These are phyloP conservation scores for Sporothrix luriei DNA, from an alignment of 2,329 filamentous ascomycete species.

Conservation along the genomic window DNA sequence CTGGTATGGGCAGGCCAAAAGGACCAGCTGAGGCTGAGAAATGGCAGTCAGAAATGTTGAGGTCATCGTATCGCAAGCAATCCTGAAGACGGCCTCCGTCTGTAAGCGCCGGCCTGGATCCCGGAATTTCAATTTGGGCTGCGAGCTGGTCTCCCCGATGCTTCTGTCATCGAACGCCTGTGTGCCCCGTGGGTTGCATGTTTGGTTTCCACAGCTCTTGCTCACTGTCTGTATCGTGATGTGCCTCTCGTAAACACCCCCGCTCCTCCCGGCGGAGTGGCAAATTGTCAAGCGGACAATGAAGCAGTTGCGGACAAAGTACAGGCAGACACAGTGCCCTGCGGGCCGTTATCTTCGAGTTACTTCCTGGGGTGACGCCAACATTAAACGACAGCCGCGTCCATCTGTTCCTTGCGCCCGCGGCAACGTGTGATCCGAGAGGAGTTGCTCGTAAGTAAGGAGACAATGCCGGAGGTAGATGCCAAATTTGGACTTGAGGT, in stretches of 20 bases:
- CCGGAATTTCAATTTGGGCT: conserved; percentile 12
- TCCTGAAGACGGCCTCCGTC: conserved; percentile 26
- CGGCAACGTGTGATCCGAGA: neutral
- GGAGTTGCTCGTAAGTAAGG: conserved; percentile 23
- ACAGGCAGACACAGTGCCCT: neutral
- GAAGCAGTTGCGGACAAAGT: too few species aligned
- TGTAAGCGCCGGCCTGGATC: conserved; percentile 24
- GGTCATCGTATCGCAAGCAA: neutral
- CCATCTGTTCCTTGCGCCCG: conserved; percentile 1
- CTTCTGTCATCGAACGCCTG: neutral
- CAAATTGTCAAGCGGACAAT: conserved; percentile 12
- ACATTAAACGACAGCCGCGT: neutral
- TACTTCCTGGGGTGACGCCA: neutral
- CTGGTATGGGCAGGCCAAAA: conserved; percentile 3
- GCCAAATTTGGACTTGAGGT: conserved; percentile 2
- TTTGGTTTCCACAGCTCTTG: conserved; percentile 17
- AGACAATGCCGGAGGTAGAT: neutral
- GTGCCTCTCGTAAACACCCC: neutral
- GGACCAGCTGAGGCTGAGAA: conserved; percentile 16
- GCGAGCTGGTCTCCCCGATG: neutral
- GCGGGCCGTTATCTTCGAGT: neutral
- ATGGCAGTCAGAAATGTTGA: conserved; percentile 9
- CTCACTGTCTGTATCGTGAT: neutral
- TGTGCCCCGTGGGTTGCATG: neutral
- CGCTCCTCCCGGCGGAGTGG: conserved; percentile 6